These are phyloP conservation scores for Metschnikowia drakensbergensis DNA, from an alignment of 805 yeast species.

Conservation along the genomic window DNA sequence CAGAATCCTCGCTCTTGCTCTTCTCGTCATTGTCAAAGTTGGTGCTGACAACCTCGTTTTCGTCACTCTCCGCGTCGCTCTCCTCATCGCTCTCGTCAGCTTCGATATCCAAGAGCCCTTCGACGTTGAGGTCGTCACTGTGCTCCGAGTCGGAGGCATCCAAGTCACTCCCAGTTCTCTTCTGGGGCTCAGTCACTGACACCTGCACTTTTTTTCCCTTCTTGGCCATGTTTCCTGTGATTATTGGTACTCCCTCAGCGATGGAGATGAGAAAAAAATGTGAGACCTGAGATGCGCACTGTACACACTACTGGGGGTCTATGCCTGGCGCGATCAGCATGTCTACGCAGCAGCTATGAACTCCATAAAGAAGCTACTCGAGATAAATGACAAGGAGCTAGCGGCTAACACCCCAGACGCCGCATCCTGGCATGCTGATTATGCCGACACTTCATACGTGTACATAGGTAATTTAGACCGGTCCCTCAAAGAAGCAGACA, in stretches of 20 bases:
- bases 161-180: constrained; percentile 14
- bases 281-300: constrained; percentile 6
- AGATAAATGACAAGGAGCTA: constrained; percentile 65
- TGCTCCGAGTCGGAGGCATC: constrained; percentile 11
- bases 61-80: constrained; percentile 1
- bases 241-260: background rate
- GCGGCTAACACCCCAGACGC: constrained; percentile 50
- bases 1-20: constrained; percentile 7
- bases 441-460: constrained; percentile 68
- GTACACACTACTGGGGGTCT: background rate
- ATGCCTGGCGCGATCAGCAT: background rate
- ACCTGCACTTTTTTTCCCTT: constrained; percentile 6
- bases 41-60: constrained; percentile 4
- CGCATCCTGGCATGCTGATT: constrained; percentile 91
- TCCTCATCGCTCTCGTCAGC: constrained; percentile 14
- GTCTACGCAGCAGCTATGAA: constrained; percentile 26
- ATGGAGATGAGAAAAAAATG: constrained; percentile 11
- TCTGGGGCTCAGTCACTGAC: constrained; percentile 7
- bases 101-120: constrained; percentile 15
- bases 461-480: constrained; percentile 70
- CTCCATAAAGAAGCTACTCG: constrained; percentile 43
- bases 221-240: constrained; percentile 13
- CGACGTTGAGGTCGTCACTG: constrained; percentile 13
- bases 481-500: constrained; percentile 68
- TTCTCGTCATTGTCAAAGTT: constrained; percentile 7